Percentiles rank a stretch among this genome's conserved stretches.
These are phyloP conservation scores for Fusarium drepaniforme DNA, from an alignment of 2,329 filamentous ascomycete genomes.

Conservation along the genomic window DNA sequence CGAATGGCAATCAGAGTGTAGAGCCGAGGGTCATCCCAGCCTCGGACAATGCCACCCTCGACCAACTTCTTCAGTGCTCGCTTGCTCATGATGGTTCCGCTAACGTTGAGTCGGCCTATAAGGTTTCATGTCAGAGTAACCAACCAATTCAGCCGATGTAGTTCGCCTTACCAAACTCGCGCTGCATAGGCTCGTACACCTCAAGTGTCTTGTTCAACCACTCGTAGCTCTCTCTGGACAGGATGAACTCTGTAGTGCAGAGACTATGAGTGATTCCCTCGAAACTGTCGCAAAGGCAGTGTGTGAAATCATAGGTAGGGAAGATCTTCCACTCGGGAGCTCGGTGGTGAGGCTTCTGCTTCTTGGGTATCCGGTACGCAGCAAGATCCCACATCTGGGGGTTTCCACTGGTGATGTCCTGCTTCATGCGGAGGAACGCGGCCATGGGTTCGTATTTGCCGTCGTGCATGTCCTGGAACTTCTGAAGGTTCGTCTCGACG, in stretches of 20 bases:
- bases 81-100: constrained; percentile 89
- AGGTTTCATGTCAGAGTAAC: not conserved
- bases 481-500: constrained; percentile 79
- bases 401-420: constrained; percentile 85
- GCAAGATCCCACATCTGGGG: constrained; percentile 97
- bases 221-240: constrained; percentile 88
- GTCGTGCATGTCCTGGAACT: constrained; percentile 92
- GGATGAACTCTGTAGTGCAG: constrained; percentile 93
- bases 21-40: constrained; percentile 91
- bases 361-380: constrained; percentile 86
- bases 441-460: constrained; percentile 89
- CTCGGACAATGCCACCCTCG: constrained; percentile 80
- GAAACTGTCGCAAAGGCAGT: constrained; percentile 92
- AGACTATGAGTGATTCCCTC: constrained; percentile 93
- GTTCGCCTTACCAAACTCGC: constrained; percentile 72
- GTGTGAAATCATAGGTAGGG: constrained; percentile 93
- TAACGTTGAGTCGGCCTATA: constrained; percentile 70
- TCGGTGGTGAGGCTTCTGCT: constrained; percentile 77
- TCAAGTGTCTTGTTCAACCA: constrained; percentile 86
- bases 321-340: constrained; percentile 95
- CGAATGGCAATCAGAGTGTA: constrained; percentile 89
- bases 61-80: constrained; percentile 86
- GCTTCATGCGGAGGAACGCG: constrained; percentile 93
- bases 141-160: not conserved
- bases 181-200: constrained; percentile 93